These are phyloP conservation scores for Symbiodinium pilosum DNA, from an alignment of 73 alveolate species.

Conservation along the genomic window DNA sequence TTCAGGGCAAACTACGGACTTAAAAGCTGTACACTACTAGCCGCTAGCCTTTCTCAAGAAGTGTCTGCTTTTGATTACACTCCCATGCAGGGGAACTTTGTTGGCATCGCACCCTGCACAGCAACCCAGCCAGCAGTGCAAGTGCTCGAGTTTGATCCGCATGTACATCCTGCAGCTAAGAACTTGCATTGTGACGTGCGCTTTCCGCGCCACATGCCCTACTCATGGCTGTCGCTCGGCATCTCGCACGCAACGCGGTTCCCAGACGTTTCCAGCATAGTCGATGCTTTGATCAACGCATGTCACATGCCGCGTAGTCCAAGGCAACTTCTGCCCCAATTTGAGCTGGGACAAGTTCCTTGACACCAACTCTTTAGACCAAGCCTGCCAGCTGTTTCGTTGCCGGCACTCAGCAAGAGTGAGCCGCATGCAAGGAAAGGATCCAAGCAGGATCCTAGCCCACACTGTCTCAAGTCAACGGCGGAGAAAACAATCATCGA, in stretches of 20 bases:
- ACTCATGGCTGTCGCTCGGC: slow-evolving; percentile 59
- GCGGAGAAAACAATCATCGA: slow-evolving; percentile 7
- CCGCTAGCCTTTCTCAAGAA: background rate
- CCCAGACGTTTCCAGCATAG: background rate
- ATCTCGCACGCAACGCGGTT: background rate
- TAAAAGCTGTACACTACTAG: no score
- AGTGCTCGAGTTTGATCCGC: background rate
- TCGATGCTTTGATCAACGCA: background rate
- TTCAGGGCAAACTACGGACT: no score
- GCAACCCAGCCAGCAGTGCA: background rate
- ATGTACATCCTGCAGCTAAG: background rate
- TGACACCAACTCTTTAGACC: background rate
- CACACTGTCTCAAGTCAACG: slow-evolving; percentile 7
- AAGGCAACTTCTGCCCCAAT: slow-evolving; percentile 81
- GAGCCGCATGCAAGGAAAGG: slow-evolving; percentile 85
- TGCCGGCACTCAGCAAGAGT: no score
- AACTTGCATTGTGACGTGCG: slow-evolving; percentile 80
- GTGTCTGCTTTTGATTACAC: no score
- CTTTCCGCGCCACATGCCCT: slow-evolving; percentile 11
- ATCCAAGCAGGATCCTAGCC: slow-evolving; percentile 33
- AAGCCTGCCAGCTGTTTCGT: no score
- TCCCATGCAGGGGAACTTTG: slow-evolving; percentile 87
- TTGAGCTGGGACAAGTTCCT: slow-evolving; percentile 59
- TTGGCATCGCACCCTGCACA: slow-evolving; percentile 71
- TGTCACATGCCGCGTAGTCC: no score